Conservation (phyloP, 441 rosid species). For the Eugenia klotzschiana region DNA sequence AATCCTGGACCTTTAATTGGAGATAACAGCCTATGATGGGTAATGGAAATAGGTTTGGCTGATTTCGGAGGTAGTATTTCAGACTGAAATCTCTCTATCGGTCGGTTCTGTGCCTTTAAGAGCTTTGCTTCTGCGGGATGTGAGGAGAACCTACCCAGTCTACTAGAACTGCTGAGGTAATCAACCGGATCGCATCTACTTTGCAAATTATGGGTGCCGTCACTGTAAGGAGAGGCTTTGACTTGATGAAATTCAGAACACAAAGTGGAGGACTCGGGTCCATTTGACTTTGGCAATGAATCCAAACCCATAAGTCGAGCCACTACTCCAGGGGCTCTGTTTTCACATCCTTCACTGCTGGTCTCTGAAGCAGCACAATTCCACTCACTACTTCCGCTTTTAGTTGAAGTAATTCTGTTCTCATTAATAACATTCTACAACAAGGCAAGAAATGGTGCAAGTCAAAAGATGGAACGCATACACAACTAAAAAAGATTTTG, state of each 20-base stretch:
- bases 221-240: slow-evolving; percentile 20
- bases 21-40: slow-evolving; percentile 66
- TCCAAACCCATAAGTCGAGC: slow-evolving; percentile 96
- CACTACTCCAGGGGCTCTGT: slow-evolving; percentile 72
- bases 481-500: not conserved
- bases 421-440: slow-evolving; percentile 36
- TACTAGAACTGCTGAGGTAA: slow-evolving; percentile 16
- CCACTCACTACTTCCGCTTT: slow-evolving; percentile 33
- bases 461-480: not conserved
- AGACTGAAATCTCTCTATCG: slow-evolving; percentile 62
- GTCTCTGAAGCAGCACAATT: slow-evolving; percentile 42
- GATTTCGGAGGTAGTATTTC: slow-evolving; percentile 74
- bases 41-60: slow-evolving; percentile 47
- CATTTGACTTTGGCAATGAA: slow-evolving; percentile 45
- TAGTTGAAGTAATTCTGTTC: slow-evolving; percentile 24
- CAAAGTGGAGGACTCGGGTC: slow-evolving; percentile 22
- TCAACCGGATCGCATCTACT: slow-evolving; percentile 22
- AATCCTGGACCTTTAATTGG: slow-evolving; percentile 60
- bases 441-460: not conserved
- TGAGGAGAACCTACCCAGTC: slow-evolving; percentile 22
- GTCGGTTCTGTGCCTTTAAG: slow-evolving; percentile 24
- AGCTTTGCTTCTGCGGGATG: slow-evolving; percentile 30
- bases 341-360: slow-evolving; percentile 55
- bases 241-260: slow-evolving; percentile 17
- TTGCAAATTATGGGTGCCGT: slow-evolving; percentile 18